Evolutionary conservation across 148 eudicot genomes (phyloP).

Genomic region (Rhododendron griersonianum): DNA sequence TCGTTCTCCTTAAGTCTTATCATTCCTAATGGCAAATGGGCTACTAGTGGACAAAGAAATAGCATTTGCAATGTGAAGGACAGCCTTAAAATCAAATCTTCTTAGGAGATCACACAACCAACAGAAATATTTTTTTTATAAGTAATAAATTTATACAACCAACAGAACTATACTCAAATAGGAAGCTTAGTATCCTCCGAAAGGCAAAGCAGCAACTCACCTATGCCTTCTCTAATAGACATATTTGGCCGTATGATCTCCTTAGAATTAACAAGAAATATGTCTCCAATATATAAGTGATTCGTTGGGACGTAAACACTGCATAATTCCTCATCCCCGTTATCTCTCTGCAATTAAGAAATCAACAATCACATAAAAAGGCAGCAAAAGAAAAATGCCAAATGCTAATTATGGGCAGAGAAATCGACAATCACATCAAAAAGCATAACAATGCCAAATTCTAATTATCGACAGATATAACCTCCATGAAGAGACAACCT

Average conservation of each 20-base stretch:
- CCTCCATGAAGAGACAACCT: background rate
- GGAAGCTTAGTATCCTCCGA: background rate
- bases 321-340: slow-evolving; percentile 84
- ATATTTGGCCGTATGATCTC: slow-evolving; percentile 85
- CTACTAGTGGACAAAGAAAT: background rate
- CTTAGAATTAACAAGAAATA: slow-evolving; percentile 70
- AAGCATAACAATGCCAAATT: background rate
- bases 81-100: background rate
- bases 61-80: background rate
- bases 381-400: background rate
- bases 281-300: slow-evolving; percentile 85
- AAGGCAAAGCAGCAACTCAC: slow-evolving; percentile 22
- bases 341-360: slow-evolving; percentile 50
- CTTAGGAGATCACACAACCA: background rate
- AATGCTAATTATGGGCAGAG: background rate
- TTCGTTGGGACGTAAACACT: slow-evolving; percentile 91
- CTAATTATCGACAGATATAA: background rate
- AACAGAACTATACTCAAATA: background rate
- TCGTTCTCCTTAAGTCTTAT: background rate
- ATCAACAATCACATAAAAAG: background rate
- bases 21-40: background rate
- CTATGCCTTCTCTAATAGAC: slow-evolving; percentile 90
- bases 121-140: background rate
- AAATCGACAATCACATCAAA: background rate
- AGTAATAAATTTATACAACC: background rate